Evolutionary conservation across 2,329 filamentous ascomycete genomes (phyloP).

Genomic region (Penicillium oxalicum): DNA sequence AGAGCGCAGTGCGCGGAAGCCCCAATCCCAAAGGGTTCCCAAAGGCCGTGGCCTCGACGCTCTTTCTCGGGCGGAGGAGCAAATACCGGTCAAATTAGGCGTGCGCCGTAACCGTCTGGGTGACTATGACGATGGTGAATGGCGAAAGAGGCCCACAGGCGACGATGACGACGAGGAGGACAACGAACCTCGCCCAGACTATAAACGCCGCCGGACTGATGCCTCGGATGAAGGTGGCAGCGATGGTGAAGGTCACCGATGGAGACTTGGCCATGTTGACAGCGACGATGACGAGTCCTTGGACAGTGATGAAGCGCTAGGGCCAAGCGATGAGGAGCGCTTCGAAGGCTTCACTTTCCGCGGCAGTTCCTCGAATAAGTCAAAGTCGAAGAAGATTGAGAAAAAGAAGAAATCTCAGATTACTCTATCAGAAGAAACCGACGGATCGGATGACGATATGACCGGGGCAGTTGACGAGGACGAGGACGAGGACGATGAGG

Average conservation of each 20-base stretch:
- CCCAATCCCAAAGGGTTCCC: conserved; percentile 45
- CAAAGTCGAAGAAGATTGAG: conserved; percentile 25
- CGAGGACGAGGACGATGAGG: conserved; percentile 59
- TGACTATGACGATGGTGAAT: conserved; percentile 47
- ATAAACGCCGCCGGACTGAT: conserved; percentile 42
- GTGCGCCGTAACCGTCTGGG: conserved; percentile 55
- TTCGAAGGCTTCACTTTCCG: conserved; percentile 72
- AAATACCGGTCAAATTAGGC: conserved; percentile 49
- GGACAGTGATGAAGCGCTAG: conserved; percentile 77
- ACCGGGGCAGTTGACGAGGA: conserved; percentile 41
- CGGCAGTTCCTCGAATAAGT: conserved; percentile 47
- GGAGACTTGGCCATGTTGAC: conserved; percentile 67
- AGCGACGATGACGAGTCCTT: conserved; percentile 63
- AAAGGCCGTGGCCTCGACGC: conserved; percentile 52
- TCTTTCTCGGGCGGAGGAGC: conserved; percentile 57
- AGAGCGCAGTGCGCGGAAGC: conserved; percentile 32
- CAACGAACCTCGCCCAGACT: conserved; percentile 23
- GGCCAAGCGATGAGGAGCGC: conserved; percentile 77
- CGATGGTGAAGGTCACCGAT: conserved; percentile 80
- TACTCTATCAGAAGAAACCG: conserved; percentile 47
- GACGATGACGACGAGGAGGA: conserved; percentile 39
- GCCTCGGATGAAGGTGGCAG: conserved; percentile 59
- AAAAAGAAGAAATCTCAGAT: conserved; percentile 34
- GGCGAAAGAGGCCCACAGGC: conserved; percentile 33
- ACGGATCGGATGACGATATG: conserved; percentile 39